phyloP scores from a whole-genome alignment of 2,329 filamentous ascomycete species.

The Exophiala aquamarina region DNA sequence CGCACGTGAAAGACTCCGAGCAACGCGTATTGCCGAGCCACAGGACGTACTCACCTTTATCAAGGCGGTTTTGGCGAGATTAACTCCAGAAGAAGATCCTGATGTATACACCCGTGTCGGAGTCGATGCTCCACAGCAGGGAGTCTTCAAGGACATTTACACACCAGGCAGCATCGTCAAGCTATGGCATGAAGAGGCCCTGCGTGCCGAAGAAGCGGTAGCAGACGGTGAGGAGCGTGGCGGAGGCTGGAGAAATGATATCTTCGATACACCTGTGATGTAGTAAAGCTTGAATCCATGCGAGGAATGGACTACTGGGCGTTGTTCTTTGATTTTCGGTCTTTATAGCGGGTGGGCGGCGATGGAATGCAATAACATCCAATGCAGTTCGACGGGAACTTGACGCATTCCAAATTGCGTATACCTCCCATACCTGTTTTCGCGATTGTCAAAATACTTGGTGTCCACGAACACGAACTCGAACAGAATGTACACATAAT shows the following conservation, averaged over 20 bases:
- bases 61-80: constrained; percentile 74
- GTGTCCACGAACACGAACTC: too few relatives aligned
- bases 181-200: constrained; percentile 81
- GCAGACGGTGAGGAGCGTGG: constrained; percentile 66
- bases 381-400: too few relatives aligned
- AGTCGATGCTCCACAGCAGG: constrained; percentile 59
- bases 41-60: constrained; percentile 79
- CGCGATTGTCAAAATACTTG: too few relatives aligned
- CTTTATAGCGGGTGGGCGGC: too few relatives aligned
- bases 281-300: not conserved
- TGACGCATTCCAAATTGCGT: too few relatives aligned
- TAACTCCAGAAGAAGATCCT: constrained; percentile 70
- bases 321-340: too few relatives aligned
- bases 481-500: too few relatives aligned
- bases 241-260: constrained; percentile 76
- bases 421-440: too few relatives aligned
- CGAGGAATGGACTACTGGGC: too few relatives aligned
- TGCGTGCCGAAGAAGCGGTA: constrained; percentile 68
- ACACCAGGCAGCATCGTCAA: constrained; percentile 86
- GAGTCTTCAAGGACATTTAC: constrained; percentile 80
- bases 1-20: constrained; percentile 80
- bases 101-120: constrained; percentile 75
- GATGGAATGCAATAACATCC: too few relatives aligned
- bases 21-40: constrained; percentile 78
- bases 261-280: constrained; percentile 60